phyloP scores from a whole-genome alignment of 192 early-diverging fungal species.

The Entomortierella beljakovae region DNA sequence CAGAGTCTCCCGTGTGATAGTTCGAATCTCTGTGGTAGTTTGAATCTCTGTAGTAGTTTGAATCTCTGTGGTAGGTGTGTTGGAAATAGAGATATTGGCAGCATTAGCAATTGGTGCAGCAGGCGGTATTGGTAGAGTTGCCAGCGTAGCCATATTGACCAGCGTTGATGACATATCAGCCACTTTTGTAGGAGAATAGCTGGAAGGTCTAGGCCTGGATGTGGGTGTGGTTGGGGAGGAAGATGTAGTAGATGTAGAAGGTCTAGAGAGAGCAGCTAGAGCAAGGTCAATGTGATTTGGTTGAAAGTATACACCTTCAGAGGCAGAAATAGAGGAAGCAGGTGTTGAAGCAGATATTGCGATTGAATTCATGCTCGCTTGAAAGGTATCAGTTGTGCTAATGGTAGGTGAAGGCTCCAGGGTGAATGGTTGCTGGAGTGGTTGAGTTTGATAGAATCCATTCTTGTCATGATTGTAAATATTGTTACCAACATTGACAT shows the following conservation, averaged over 20 bases:
- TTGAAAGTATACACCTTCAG: not conserved
- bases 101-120: not conserved
- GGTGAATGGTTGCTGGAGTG: constrained; percentile 8
- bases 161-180: constrained; percentile 36
- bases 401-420: constrained; percentile 36
- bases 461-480: not conserved
- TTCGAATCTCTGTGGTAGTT: not conserved
- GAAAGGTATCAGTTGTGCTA: constrained; percentile 31
- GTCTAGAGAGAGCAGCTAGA: constrained; percentile 18
- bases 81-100: not conserved
- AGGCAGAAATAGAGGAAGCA: constrained; percentile 30
- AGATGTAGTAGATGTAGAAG: constrained; percentile 25
- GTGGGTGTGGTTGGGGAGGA: constrained; percentile 6
- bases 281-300: constrained; percentile 23
- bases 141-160: constrained; percentile 42
- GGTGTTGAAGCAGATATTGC: constrained; percentile 23
- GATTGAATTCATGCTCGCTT: constrained; percentile 9
- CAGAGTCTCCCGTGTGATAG: constrained; percentile 11
- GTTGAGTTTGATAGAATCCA: constrained; percentile 6
- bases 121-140: constrained; percentile 40
- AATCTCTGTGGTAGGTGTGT: not conserved
- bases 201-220: constrained; percentile 39
- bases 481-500: not conserved
- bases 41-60: not conserved
- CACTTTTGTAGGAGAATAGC: constrained; percentile 48